Base-by-base conservation (phyloP, 805 yeast genomes). In the Wickerhamomyces hampshirensis region DNA sequence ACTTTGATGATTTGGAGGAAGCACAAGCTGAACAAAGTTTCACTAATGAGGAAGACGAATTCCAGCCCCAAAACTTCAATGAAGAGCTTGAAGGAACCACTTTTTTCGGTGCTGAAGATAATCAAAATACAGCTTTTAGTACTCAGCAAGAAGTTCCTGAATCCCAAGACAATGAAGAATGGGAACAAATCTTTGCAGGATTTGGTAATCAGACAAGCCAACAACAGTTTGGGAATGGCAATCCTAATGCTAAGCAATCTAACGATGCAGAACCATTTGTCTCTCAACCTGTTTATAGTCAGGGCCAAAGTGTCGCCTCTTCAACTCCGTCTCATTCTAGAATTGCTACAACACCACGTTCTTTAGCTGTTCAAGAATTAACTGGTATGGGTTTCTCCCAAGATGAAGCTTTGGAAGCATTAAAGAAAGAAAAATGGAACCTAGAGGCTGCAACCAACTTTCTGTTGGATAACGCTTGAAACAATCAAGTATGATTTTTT, bases 121-220 rank as follows among this genome's bases (percentile, higher is more conserved):
- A 27, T n/a, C 18, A 32, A 5, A 7, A 17, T 18, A 23, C 26
- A 21, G 18, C 31, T 24, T 26, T 19, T 14, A 17, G 11, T 18
- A 21, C 7, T 21, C 24, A 21, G 10, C 24, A 21, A 21, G 10
- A 23, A 13, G 41, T 31, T 19, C 42, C 18, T 10, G 42, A 30
- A 28, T 39, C 37, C 13, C 51, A 51, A 42, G 60, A 52, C 40
- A 63, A 59, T 21, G 95, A 86, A 51, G 97, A 88, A 58, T 88
- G 97, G 97, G 96, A 88, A 53, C 89, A 86, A 62, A 71, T 88
- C 18, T 88, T 88, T 64, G 91, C 94, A 4, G 95, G 94, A 0
- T 84, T 85, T 56, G 89, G 91, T 13, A 82, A 81, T 45, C 68
- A 58, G 46, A 62, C 58, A 26, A 35, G 49, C 12, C 42, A 40